Conservation (phyloP, 73 alveolate species). For the Blepharisma japonicum region DNA sequence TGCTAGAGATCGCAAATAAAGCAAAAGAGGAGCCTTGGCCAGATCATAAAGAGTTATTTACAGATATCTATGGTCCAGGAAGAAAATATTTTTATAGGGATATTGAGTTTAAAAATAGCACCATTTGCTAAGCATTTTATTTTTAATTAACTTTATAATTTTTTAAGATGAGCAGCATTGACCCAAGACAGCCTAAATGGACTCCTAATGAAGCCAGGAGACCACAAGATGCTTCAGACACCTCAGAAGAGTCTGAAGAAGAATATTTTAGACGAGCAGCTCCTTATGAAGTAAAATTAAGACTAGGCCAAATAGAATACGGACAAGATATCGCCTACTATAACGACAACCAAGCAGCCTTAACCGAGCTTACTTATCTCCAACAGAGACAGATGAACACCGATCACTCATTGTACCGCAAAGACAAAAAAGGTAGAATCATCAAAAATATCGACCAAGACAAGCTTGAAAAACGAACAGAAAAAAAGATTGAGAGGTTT, state of each 20-base stretch:
- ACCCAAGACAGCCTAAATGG: conserved; percentile 15
- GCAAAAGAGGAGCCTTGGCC: too few species aligned
- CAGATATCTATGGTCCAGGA: too few species aligned
- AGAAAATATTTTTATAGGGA: too few species aligned
- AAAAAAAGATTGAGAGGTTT: background rate
- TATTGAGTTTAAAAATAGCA: too few species aligned
- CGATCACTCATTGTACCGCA: background rate
- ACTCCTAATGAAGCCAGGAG: background rate
- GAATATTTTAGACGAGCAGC: conserved; percentile 6
- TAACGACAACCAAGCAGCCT: background rate
- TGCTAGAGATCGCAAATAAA: too few species aligned
- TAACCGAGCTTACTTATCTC: background rate
- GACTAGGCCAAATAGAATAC: conserved; percentile 1
- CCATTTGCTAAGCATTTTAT: background rate
- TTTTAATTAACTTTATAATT: background rate
- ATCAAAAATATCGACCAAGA: background rate
- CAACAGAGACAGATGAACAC: background rate
- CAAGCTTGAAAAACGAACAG: conserved; percentile 3
- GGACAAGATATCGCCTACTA: conserved; percentile 1
- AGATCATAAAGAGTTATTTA: too few species aligned
- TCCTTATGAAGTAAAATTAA: background rate
- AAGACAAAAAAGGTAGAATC: conserved; percentile 1
- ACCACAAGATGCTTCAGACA: background rate
- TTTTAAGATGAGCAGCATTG: conserved; percentile 10
- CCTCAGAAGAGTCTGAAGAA: conserved; percentile 6